A percentile compares a stretch with the other conserved stretches of the same genome.
These are phyloP conservation scores for Uronychia binucleata DNA, from an alignment of 73 alveolate species.

Conservation along the genomic window DNA sequence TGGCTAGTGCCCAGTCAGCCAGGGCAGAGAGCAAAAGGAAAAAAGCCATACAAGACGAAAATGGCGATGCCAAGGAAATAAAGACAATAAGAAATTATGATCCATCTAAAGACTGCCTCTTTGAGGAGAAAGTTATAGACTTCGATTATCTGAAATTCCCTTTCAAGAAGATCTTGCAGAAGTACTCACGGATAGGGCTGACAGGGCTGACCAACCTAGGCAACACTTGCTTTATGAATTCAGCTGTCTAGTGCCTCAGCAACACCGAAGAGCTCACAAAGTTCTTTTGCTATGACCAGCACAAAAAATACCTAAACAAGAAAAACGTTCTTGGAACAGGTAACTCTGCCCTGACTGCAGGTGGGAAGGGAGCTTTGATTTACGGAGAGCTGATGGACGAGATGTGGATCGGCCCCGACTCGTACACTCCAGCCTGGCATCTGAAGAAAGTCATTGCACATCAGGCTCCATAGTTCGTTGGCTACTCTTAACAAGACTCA, in stretches of 20 bases:
- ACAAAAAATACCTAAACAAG: slow-evolving; percentile 67
- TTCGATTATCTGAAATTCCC: slow-evolving; percentile 14
- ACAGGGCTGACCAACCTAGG: slow-evolving; percentile 61
- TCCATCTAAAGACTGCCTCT: too few species aligned
- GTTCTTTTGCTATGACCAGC: slow-evolving; percentile 59
- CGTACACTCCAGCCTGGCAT: slow-evolving; percentile 73
- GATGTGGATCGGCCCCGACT: slow-evolving; percentile 32
- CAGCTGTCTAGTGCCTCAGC: slow-evolving; percentile 66
- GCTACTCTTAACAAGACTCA: slow-evolving; percentile 81
- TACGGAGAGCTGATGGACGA: slow-evolving; percentile 61
- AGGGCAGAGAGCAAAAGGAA: too few species aligned
- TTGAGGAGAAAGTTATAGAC: too few species aligned
- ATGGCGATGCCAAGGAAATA: too few species aligned
- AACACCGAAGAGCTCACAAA: slow-evolving; percentile 65
- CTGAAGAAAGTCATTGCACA: slow-evolving; percentile 59
- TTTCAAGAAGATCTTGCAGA: slow-evolving; percentile 5
- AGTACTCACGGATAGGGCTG: slow-evolving; percentile 70
- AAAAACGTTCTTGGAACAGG: slow-evolving; percentile 59
- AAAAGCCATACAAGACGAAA: too few species aligned
- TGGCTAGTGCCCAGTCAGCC: too few species aligned
- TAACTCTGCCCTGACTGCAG: too few species aligned
- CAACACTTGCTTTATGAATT: slow-evolving; percentile 53
- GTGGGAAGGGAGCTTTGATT: slow-evolving; percentile 59
- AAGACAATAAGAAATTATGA: too few species aligned
- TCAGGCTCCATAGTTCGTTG: slow-evolving; percentile 64